Percentiles rank a stretch among this genome's conserved stretches.
Conservation (phyloP, 306 rosid species). For the Prosopis cineraria region DNA sequence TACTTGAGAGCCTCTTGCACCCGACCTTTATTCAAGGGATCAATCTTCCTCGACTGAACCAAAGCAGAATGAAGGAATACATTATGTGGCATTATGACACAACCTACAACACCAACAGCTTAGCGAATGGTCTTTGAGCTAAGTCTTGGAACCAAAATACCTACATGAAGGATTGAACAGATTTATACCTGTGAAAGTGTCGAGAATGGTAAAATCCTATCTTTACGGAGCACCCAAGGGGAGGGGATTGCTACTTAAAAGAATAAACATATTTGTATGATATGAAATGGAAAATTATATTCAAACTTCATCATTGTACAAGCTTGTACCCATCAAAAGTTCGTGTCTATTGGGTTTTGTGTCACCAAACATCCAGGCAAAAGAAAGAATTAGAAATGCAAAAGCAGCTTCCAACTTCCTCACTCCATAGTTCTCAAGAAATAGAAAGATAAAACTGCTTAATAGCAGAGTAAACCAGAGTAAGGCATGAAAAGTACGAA, state of each 20-base stretch:
- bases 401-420: conserved; percentile 57
- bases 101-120: conserved; percentile 56
- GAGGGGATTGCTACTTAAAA: neutral
- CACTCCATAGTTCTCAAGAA: conserved; percentile 62
- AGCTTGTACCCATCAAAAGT: conserved; percentile 46
- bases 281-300: neutral
- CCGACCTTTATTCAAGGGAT: conserved; percentile 42
- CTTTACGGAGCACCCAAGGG: neutral
- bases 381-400: conserved; percentile 51
- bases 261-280: neutral
- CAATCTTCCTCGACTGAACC: conserved; percentile 54
- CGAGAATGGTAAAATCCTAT: neutral
- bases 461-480: conserved; percentile 12
- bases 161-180: conserved; percentile 28
- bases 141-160: conserved; percentile 53
- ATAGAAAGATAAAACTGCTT: conserved; percentile 50
- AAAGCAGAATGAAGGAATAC: conserved; percentile 58
- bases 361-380: conserved; percentile 59
- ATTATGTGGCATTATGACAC: conserved; percentile 56
- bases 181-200: neutral
- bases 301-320: neutral
- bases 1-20: conserved; percentile 59
- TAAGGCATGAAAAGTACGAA: neutral
- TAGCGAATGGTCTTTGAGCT: conserved; percentile 52
- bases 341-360: conserved; percentile 53